Base-by-base conservation (phyloP, 2,329 filamentous ascomycete genomes). In the Colletotrichum nymphaeae region DNA sequence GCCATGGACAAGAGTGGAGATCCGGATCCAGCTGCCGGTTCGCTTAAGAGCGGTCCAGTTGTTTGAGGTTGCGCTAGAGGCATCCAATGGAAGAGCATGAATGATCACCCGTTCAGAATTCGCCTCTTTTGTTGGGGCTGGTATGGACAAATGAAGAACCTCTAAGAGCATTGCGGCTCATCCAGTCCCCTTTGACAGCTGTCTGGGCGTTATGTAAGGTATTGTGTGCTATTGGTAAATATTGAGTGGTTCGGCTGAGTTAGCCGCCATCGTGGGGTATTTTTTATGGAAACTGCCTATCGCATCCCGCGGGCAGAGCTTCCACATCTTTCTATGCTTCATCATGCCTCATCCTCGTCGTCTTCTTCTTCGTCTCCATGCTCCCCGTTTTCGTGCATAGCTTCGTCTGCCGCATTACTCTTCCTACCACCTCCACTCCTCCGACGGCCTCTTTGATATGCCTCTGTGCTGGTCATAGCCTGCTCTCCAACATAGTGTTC, bases 401-500 rank as follows among this genome's bases (percentile, higher is more conserved):
- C 75, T 6, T 76, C 79, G n/a, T 77, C 78, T 7, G 76, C 77
- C 3, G 74, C 24, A 68, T 81, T 81, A 69, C 81, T 85, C 62
- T 79, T 78, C 66, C 83, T 77, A 4, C 79, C 75, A 1, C 76
- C 77, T 1, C 80, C 79, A 63, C 81, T 83, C 32, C 82, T 80
- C 58, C 83, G 83, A 52, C 82, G 80, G 2, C 85, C 85, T 60
- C 83, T 81, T 75, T 86, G 84, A 70, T 86, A 89, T 7, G 86
- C 84, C 46, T 87, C 84, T 8, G 88, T 88, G 74, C 84, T 84
- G 2, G 89, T 91, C 35, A 91, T 85, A 0, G 90, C 89, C 69
- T 84, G 84, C 80, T 91, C 88, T 2, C 90, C 90, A 1, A 91
- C 87, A 70, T 84, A 90, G 58, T 85, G 83, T 9, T 83, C 79